Conservation (phyloP, 805 yeast genomes). For the Kluyveromyces aestuarii region DNA sequence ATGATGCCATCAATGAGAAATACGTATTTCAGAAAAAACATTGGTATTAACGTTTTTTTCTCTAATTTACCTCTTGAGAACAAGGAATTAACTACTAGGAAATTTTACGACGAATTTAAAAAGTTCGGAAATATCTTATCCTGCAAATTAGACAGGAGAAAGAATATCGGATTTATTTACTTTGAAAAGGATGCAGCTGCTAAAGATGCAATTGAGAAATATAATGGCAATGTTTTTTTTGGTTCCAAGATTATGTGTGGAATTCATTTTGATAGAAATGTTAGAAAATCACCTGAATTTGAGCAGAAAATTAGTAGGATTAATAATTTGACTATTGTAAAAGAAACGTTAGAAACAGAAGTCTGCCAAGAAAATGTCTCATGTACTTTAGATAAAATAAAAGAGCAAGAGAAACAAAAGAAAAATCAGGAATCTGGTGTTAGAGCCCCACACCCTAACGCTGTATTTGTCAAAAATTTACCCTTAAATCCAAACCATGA, state of each 20-base stretch:
- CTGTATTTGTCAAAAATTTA: slow-evolving; percentile 28
- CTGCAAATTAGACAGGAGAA: slow-evolving; percentile 31
- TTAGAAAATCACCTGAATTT: slow-evolving; percentile 27
- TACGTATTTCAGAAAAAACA: slow-evolving; percentile 29
- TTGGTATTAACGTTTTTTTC: slow-evolving; percentile 44
- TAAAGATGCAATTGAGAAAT: slow-evolving; percentile 24
- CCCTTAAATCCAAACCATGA: slow-evolving; percentile 25
- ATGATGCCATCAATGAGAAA: slow-evolving; percentile 50
- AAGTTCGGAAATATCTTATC: slow-evolving; percentile 37
- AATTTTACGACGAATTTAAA: slow-evolving; percentile 42
- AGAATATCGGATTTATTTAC: slow-evolving; percentile 34
- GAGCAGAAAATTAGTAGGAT: slow-evolving; percentile 19
- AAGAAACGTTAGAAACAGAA: slow-evolving; percentile 10
- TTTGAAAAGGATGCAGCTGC: slow-evolving; percentile 30
- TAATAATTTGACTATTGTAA: slow-evolving; percentile 11
- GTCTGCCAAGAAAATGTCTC: slow-evolving; percentile 6
- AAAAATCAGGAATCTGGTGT: neutral
- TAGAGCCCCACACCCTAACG: slow-evolving; percentile 22
- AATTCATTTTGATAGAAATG: slow-evolving; percentile 32
- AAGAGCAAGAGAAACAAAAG: neutral
- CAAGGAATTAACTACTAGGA: slow-evolving; percentile 31
- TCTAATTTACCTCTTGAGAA: slow-evolving; percentile 34
- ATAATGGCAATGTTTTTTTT: slow-evolving; percentile 22
- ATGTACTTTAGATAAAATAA: neutral
- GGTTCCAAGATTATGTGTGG: slow-evolving; percentile 31